These are phyloP conservation scores for Prunus yedoensis DNA, from an alignment of 331 rosid species.

Conservation along the genomic window DNA sequence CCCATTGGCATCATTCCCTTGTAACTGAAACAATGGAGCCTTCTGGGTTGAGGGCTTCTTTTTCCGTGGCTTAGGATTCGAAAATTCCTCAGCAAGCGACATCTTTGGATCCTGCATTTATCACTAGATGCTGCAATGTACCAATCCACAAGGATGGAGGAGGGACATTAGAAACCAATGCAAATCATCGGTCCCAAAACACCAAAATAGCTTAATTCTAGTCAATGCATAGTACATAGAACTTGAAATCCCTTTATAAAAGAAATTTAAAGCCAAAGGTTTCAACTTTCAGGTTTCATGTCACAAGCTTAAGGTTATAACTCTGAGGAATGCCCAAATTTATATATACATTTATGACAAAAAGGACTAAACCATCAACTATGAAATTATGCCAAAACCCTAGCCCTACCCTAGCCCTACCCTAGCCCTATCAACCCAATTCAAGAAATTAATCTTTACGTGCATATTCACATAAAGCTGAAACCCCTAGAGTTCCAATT, in stretches of 20 bases:
- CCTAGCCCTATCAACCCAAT: neutral
- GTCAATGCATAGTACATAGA: neutral
- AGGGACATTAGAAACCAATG: neutral
- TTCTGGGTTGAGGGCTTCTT: conserved; percentile 54
- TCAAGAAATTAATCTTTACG: neutral
- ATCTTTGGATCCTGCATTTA: conserved; percentile 73
- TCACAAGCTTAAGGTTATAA: neutral
- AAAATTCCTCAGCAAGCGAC: conserved; percentile 49
- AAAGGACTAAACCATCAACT: neutral
- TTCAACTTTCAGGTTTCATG: conserved; percentile 7
- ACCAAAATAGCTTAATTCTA: neutral
- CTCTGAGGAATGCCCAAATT: neutral
- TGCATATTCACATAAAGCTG: neutral
- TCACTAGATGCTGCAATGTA: conserved; percentile 25
- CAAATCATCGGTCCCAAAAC: neutral
- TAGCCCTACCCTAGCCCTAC: neutral
- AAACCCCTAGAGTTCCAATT: neutral
- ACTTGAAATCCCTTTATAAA: neutral
- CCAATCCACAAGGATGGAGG: neutral
- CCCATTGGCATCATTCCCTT: conserved; percentile 42
- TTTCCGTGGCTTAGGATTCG: conserved; percentile 54
- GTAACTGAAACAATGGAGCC: conserved; percentile 43
- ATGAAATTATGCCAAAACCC: conserved; percentile 1
- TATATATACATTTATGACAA: neutral
- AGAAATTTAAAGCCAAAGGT: neutral